phyloP scores from a whole-genome alignment of 305 asterid genomes.

The Fraxinus sp. region DNA sequence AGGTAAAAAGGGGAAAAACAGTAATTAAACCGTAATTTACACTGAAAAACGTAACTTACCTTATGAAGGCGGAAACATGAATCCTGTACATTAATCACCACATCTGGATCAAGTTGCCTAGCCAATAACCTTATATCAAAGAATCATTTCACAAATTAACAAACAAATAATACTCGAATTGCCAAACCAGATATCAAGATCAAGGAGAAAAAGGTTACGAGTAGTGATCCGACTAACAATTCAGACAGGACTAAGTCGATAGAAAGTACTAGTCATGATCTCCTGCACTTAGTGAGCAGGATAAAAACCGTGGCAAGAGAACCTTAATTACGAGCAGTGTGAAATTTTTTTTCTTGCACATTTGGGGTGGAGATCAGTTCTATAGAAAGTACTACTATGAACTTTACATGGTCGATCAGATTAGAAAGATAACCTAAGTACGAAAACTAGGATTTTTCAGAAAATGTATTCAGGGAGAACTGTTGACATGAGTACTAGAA shows the following conservation, averaged over 20 bases:
- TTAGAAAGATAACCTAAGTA: neutral
- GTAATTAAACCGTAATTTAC: neutral
- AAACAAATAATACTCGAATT: neutral
- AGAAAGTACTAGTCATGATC: neutral
- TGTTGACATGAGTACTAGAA: neutral
- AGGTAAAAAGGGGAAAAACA: neutral
- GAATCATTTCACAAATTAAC: neutral
- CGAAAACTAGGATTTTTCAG: neutral
- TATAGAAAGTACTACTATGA: neutral
- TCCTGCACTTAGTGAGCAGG: too few species aligned
- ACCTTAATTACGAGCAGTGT: too few species aligned
- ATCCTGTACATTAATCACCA: conserved; percentile 38
- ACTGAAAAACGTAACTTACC: conserved; percentile 25
- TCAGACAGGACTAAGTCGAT: neutral
- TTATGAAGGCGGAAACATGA: conserved; percentile 39
- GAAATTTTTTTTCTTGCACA: too few species aligned
- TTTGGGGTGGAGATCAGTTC: too few species aligned
- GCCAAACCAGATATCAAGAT: neutral
- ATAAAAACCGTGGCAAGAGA: too few species aligned
- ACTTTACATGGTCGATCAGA: neutral
- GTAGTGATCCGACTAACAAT: neutral
- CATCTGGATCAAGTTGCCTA: conserved; percentile 38
- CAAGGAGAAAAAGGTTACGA: neutral
- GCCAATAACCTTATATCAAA: conserved; percentile 29
- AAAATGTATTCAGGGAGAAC: neutral